phyloP scores from a whole-genome alignment of 768 basidiomycete genomes.

The Hericium alpestre region DNA sequence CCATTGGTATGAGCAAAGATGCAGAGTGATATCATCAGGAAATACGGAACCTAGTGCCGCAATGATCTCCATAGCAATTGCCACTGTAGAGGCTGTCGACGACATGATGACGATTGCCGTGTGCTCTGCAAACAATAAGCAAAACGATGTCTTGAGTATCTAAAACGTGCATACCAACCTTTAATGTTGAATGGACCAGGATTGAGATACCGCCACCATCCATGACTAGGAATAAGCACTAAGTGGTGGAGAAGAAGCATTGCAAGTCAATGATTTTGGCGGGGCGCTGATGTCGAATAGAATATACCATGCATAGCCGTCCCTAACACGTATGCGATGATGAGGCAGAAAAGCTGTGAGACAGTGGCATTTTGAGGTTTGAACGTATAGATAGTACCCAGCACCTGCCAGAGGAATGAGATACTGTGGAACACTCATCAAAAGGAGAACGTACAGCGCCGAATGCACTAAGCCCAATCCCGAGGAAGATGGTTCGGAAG shows the following conservation, averaged over 20 bases:
- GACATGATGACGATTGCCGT: conserved; percentile 54
- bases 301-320: conserved; percentile 35
- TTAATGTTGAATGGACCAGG: conserved; percentile 55
- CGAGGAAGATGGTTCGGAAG: conserved; percentile 38
- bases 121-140: conserved; percentile 30
- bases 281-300: conserved; percentile 3
- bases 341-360: conserved; percentile 44
- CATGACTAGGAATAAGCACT: conserved; percentile 32
- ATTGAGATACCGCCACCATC: conserved; percentile 46
- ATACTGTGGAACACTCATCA: neutral
- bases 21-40: neutral
- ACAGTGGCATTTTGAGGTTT: conserved; percentile 39
- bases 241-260: conserved; percentile 15
- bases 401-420: conserved; percentile 21
- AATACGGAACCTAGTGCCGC: conserved; percentile 38
- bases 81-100: conserved; percentile 47
- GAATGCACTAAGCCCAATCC: conserved; percentile 39
- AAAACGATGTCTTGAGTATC: neutral
- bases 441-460: conserved; percentile 5
- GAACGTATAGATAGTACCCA: conserved; percentile 26
- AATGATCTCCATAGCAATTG: conserved; percentile 48
- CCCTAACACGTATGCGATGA: conserved; percentile 46
- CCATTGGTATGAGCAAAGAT: neutral
- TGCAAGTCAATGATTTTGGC: neutral
- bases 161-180: conserved; percentile 15